Conservation (phyloP, 352 stramenopile genomes). For the Phytopythium chamaehyphon region DNA sequence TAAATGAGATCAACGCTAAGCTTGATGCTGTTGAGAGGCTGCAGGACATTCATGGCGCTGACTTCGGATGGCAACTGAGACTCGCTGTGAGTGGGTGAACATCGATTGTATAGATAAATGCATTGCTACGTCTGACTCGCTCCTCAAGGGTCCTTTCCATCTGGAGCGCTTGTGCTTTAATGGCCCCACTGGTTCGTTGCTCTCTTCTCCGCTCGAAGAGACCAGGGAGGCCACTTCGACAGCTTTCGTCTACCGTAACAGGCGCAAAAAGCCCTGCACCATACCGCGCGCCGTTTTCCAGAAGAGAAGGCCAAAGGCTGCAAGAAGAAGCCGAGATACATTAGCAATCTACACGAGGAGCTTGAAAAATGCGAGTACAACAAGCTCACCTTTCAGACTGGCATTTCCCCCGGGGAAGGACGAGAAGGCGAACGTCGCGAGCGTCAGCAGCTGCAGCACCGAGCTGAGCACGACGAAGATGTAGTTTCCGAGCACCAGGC, state of each 20-base stretch:
- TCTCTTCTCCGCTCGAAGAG: too few species aligned
- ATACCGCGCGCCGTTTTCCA: slow-evolving; percentile 61
- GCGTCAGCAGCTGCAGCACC: slow-evolving; percentile 53
- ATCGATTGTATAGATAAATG: too few species aligned
- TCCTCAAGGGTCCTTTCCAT: too few species aligned
- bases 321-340: slow-evolving; percentile 2
- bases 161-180: too few species aligned
- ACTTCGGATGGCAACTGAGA: too few species aligned
- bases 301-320: slow-evolving; percentile 61
- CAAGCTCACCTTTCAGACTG: slow-evolving; percentile 50
- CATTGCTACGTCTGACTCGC: too few species aligned
- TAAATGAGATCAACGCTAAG: too few species aligned
- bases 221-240: not conserved
- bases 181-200: too few species aligned
- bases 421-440: slow-evolving; percentile 52
- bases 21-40: too few species aligned
- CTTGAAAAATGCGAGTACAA: too few species aligned
- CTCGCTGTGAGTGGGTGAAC: too few species aligned
- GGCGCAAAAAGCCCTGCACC: slow-evolving; percentile 48
- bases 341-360: not conserved
- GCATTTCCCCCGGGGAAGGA: slow-evolving; percentile 57
- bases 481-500: slow-evolving; percentile 79
- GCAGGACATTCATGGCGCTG: too few species aligned
- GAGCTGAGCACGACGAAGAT: slow-evolving; percentile 80
- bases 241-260: slow-evolving; percentile 32